Evolutionary conservation across 2,329 filamentous ascomycete species (phyloP), one percentile per base, ranked within the genome.

Genomic region (Fusarium compactum): DNA sequence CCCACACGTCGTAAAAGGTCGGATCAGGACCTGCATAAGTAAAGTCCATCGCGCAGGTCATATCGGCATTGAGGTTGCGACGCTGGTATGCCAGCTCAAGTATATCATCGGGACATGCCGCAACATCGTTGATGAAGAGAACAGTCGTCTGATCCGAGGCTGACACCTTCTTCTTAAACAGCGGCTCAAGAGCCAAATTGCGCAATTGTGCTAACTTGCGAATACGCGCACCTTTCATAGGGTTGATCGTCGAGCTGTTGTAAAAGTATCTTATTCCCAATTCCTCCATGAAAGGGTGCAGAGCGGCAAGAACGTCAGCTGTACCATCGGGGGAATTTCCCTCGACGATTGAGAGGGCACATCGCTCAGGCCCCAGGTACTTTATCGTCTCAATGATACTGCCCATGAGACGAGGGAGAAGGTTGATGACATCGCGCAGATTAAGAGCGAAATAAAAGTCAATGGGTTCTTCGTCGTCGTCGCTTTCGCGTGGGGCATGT

Each of bases 21-120:
- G 84, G 83, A 15, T 84, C 78, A 14, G 84, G 77, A 0, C 57
- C 60, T 2, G 80, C 82, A 15, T 83, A 84, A 3, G 80, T 83
- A 85, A 87, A 90, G 74, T 90, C 87, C 82, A 90, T 85, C 6
- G 81, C 86, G 71, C 87, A 90, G 1, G 83, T 85, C 84, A 88
- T 88, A 73, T 86, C 83, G 4, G 87, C 87, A 5, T 75, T 77
- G 38, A 85, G 84, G 6, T 71, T 69, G 16, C 65, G 69, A 38
- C 80, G 83, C 76, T 89, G 86, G 62, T 85, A 80, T 2, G 84
- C 72, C 3, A 89, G 78, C 76, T 90, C 88, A 3, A 90, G 80
- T 18, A 90, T 82, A 72, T 90, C 87, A 34, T 89, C 86, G 10
- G 80, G 54, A 62, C 86, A 89, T 8, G 80, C 76, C 4, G 84